A percentile compares a stretch with the other conserved stretches of the same genome.
These are phyloP conservation scores for Metarhizium rileyi DNA, from an alignment of 2,329 filamentous ascomycete species.

Conservation along the genomic window DNA sequence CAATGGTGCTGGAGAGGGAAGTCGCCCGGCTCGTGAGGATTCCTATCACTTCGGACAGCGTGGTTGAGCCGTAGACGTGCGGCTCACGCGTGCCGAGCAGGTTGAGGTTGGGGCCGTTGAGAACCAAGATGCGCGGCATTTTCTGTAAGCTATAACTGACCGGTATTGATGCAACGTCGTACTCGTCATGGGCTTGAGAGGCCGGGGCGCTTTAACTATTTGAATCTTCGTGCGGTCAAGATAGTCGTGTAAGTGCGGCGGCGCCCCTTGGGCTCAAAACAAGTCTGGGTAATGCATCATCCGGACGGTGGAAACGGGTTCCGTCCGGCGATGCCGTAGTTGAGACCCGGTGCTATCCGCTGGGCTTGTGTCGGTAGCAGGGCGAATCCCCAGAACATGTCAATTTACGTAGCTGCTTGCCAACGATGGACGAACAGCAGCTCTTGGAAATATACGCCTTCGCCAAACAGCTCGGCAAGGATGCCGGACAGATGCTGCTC, in stretches of 20 bases:
- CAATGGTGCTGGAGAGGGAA: conserved; percentile 36
- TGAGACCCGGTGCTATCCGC: background rate
- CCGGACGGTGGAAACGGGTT: conserved; percentile 2
- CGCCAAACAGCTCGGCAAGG: conserved; percentile 58
- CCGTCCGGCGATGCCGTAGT: background rate
- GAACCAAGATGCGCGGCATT: conserved; percentile 50
- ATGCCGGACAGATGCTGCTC: conserved; percentile 59
- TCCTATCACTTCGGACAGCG: conserved; percentile 51
- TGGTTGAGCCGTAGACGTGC: conserved; percentile 60
- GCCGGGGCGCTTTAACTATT: background rate
- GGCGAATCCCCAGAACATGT: background rate
- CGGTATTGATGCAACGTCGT: too few relatives aligned
- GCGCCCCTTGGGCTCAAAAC: background rate
- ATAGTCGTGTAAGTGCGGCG: background rate
- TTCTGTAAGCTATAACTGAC: too few relatives aligned
- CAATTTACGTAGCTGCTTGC: background rate
- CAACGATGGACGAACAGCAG: conserved; percentile 30
- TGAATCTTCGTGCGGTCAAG: background rate
- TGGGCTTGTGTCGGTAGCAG: background rate
- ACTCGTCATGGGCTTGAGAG: too few relatives aligned
- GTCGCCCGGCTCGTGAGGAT: conserved; percentile 39
- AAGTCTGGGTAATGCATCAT: conserved; percentile 18
- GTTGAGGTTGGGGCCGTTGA: conserved; percentile 80
- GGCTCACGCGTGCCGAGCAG: conserved; percentile 68
- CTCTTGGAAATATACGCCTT: conserved; percentile 60